Evolutionary conservation across 2,329 filamentous ascomycete species (phyloP), one percentile per base, ranked within the genome.

Genomic region (Penicillium sp.): DNA sequence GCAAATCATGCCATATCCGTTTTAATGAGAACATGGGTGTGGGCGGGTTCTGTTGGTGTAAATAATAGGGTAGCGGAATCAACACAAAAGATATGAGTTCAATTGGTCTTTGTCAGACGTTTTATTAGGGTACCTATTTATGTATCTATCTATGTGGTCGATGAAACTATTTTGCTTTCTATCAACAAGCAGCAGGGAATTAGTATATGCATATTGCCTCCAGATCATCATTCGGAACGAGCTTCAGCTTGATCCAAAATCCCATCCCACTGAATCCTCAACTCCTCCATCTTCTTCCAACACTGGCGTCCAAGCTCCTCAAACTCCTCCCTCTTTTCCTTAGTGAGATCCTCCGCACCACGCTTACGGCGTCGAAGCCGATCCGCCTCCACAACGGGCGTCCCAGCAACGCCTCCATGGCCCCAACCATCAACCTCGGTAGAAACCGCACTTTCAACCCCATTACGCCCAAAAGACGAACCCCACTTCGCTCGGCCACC

Each of bases 341-440:
- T 52, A 0, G 83, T 90, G 39, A 84, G 70, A 45, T 85, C 77
- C 19, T 65, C 69, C 2, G 80, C 79, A 12, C 77, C 79, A 3
- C 75, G 74, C 67, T 81, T 84, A 54, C 89, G 77, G 10, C 77
- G 75, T 19, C 76, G 72, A 61, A 75, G 78, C 36, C 75, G 71
- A 57, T 82, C 72, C 46, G 76, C 72, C 2, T 77, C 77, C 37
- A 71, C 61, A 34, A 74, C 70, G 60, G 63, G 66, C 58, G 83
- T 86, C 0, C 76, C 70, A 27, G 80, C 66, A 28, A 72, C 74
- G 2, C 82, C 82, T 37, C 78, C 77, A 65, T 75, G 76, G 0
- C 89, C 91, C 90, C 91, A 96, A 7, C 89, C 88, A 36, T 88
- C 83, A 3, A 95, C 85, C 68, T 95, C 89, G 1, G 90, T 95